Evolutionary conservation across 106 monocot genomes (phyloP).

Genomic region (Ottelia alismoides): DNA sequence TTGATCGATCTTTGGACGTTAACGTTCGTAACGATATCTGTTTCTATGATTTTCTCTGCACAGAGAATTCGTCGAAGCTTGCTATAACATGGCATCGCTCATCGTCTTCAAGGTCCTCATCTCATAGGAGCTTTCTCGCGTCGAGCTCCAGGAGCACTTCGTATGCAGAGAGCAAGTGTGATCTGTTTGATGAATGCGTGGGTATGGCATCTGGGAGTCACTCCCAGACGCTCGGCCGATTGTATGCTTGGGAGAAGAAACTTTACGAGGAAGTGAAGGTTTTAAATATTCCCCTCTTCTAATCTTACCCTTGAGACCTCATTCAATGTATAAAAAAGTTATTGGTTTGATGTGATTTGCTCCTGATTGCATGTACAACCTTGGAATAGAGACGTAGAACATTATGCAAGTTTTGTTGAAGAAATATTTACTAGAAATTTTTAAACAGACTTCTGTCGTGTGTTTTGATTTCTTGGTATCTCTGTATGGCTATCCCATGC

Average conservation of each 20-base stretch:
- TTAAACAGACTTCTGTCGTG: too few species aligned
- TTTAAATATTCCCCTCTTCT: neutral
- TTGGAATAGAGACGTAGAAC: too few species aligned
- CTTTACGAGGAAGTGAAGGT: conserved; percentile 99
- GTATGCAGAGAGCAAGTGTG: conserved; percentile 35
- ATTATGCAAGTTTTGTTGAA: too few species aligned
- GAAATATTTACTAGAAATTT: too few species aligned
- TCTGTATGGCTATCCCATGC: neutral
- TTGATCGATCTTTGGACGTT: too few species aligned
- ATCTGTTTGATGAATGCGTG: conserved; percentile 52
- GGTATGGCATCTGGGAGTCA: conserved; percentile 90
- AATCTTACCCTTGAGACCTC: too few species aligned
- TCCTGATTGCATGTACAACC: too few species aligned
- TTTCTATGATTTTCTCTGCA: too few species aligned
- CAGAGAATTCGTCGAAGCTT: conserved; percentile 95
- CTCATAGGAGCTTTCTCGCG: conserved; percentile 36
- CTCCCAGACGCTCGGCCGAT: conserved; percentile 71
- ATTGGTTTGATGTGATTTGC: too few species aligned
- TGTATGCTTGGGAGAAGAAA: conserved; percentile 99
- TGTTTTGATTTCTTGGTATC: too few species aligned
- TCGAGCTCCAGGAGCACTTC: conserved; percentile 44
- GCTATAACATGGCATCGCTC: conserved; percentile 96
- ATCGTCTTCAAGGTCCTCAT: conserved; percentile 52
- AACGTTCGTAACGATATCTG: too few species aligned
- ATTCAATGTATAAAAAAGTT: too few species aligned